Percentiles rank a stretch among this genome's conserved stretches.
phyloP scores from a whole-genome alignment of 495 filamentous ascomycete species.

The Neurospora sp. region DNA sequence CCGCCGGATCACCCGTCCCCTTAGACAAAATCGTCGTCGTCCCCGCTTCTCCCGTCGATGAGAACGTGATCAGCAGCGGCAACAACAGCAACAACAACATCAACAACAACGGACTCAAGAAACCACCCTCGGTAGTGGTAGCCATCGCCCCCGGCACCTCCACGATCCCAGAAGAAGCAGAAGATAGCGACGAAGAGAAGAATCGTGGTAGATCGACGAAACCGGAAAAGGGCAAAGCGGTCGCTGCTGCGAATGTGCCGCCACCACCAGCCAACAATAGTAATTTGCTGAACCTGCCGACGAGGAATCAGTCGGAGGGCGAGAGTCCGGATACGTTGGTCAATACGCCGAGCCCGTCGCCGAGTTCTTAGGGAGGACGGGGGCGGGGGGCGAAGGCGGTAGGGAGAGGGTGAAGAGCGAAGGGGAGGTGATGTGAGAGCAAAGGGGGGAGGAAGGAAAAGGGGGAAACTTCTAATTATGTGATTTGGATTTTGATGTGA shows the following conservation, averaged over 20 bases:
- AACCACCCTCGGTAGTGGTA: neutral
- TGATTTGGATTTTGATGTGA: neutral
- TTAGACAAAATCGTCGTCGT: neutral
- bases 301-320: slow-evolving; percentile 6
- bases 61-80: neutral
- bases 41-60: neutral
- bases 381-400: neutral
- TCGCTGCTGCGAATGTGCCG: neutral
- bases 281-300: neutral
- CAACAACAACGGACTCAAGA: neutral
- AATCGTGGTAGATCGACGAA: neutral
- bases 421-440: too few species aligned
- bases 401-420: neutral
- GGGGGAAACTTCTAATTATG: neutral
- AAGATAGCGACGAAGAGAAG: neutral
- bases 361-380: neutral
- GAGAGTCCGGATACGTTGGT: slow-evolving; percentile 21
- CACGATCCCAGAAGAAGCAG: neutral
- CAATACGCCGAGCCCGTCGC: neutral
- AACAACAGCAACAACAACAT: neutral
- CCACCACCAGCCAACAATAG: neutral
- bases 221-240: slow-evolving; percentile 10
- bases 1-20: neutral
- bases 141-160: neutral
- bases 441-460: neutral